Evolutionary conservation across 805 yeast species (phyloP), one percentile per base, ranked within the genome.

Genomic region (Huiozyma sinensis): DNA sequence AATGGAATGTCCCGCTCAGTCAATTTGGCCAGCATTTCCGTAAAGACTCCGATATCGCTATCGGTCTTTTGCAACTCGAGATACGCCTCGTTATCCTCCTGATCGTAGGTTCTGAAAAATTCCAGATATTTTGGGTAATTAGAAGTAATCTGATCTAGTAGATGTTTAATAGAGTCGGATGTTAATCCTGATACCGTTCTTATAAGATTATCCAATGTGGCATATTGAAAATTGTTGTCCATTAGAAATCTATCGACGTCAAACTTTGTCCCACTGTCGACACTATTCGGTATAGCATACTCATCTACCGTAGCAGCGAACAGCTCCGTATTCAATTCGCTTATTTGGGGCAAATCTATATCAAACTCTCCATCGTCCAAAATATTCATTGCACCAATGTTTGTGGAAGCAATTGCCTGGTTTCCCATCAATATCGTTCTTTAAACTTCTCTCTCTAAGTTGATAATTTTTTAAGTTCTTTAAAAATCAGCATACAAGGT

Each of bases 171-270:
- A 46, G 55, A 49, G 5, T 55, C 57, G 10, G 48, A 48, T 2
- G 64, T 57, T 6, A 61, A 42, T 9, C 39, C 41, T 0, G 55
- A 45, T 7, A 60, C 38, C n/a, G 56, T 57, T 29, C 56, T 47
- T 9, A 59, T 52, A 11, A 62, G 50, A 3, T 54, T 44, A 38
- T 62, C 65, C n/a, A 62, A 42, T 7, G 60, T 56, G 11, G 54
- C 44, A 39, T 55, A 62, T n/a, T 62, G 62, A 42, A 60, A 53
- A 41, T 61, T 62, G 41, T 61, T 60, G 28, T 51, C 48, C 35
- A 62, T 48, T 12, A 62, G 48, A 39, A 62, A 60, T 6, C 47
- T 47, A 44, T 59, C 62, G 4, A 58, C 55, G 41, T 57, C 52
- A 35, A 60, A 58, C 10, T 42, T 33, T 1, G 33, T 44, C 12